Base-by-base conservation (phyloP, 176 grass and related monocot species). In the Phragmites australis region DNA sequence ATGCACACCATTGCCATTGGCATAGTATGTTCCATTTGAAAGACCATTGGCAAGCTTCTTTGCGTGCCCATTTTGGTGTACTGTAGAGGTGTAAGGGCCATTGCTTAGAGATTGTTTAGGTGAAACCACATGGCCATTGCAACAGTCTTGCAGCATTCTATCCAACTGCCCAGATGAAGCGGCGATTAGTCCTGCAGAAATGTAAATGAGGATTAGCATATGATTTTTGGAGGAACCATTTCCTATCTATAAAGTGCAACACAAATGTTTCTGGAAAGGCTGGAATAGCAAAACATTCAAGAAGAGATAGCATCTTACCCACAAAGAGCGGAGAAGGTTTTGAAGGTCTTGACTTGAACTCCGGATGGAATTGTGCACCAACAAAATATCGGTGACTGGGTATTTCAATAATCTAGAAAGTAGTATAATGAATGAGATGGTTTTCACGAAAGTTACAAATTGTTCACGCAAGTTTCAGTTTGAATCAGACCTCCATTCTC, bases 261-360 rank as follows among this genome's bases (percentile, higher is more conserved):
- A 40, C 3, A 49, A 43, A 22, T 25, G 32, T 48, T 71, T 42
- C 8, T 75, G 10, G 26, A 54, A 13, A 55, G 53, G 50, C 46
- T 6, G 62, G 62, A 8, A 41, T 26, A 8, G 16, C 17, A 47
- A 75, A 55, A 64, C 22, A 69, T 12, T 63, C 2, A 49, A 44
- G 10, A 22, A 27, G 30, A 61, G 19, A 54, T 76, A 39, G 6
- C n/a, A 73, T 53, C 75, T 90, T 91, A 99, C 97, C 97, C 65
- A 93, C 82, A 91, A 99, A 99, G 44, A 96, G 75, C 19, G 93
- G 88, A 65, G 97, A 96, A 72, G 97, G 97, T 29, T 90, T 96
- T 61, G 91, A 87, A 65, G 97, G 93, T 72, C 92, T 87, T 65
- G 97, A 99, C 86, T 95, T 93, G 79, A 99, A 99, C 80, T 99